Base-by-base conservation (phyloP, 1,139 yeast species). In the Pichiaceae sp. region DNA sequence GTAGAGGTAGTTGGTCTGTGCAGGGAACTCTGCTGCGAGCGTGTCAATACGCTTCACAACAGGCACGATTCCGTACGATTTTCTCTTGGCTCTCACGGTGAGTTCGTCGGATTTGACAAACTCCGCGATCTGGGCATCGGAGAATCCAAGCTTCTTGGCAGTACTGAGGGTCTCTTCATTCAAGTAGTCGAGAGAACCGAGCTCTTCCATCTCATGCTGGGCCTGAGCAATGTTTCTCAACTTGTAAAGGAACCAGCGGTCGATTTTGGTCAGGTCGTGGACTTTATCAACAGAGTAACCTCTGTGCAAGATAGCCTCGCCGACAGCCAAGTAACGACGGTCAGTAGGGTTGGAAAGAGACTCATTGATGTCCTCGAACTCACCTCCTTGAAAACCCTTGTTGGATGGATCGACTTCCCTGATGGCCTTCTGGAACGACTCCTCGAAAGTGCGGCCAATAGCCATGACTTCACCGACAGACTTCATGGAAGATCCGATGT, bases 391-490 rank as follows among this genome's bases (percentile, higher is more conserved):
- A 78, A 91, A 83, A 39, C 98, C 97, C 54, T 85, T 60, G 50
- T 75, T 74, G 19, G 93, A 78, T 38, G 96, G 96, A 59, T 91
- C 98, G 46, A 89, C 87, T 66, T 89, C 95, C 67, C 98, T 80
- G 52, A 91, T 81, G 38, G 98, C 98, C 70, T 91, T 91, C 66
- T 91, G 98, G 72, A 91, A 81, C 14, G 96, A 84, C 64, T 91
- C 98, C 66, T 91, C 98, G 58, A 89, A 91, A 52, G 78, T 91
- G 66, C 98, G 81, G 55, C 98, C 98, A 58, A 91, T 91, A 39
- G 96, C 94, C 98, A 91, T 91, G 43, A 91, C 98, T 65, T 91
- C 98, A 62, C 98, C 98, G 41, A 91, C 98, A 33, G 97, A 89
- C 65, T 91, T 91, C 98, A 91, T 91, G 35, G 96, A 79, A 21